Percentiles rank a stretch among this genome's conserved stretches.
Evolutionary conservation across 345 rosid species (phyloP).

Genomic region (Gossypium thurberi): DNA sequence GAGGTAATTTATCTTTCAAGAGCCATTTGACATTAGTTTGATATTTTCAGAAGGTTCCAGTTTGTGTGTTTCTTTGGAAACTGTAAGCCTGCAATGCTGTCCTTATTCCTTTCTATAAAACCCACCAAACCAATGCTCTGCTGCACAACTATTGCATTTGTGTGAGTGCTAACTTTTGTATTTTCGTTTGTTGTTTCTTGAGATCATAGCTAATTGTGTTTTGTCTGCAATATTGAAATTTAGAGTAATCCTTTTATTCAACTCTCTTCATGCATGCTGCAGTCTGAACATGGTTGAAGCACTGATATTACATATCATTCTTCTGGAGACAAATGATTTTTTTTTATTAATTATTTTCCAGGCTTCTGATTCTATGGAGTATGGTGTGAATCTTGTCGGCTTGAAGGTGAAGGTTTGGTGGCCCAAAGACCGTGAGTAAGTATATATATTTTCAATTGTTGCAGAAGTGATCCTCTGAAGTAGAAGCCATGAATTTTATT

Average conservation of each 20-base stretch:
- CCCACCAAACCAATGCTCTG: neutral
- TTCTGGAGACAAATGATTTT: conserved; percentile 4
- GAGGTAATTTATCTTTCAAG: neutral
- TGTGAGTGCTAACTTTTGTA: neutral
- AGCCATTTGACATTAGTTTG: neutral
- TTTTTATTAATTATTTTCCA: conserved; percentile 27
- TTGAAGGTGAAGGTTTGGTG: conserved; percentile 81
- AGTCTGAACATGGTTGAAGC: neutral
- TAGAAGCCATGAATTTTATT: neutral
- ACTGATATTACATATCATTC: neutral
- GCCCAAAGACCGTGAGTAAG: conserved; percentile 75
- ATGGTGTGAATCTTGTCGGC: conserved; percentile 59
- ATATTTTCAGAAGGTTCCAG: neutral
- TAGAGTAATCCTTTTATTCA: neutral
- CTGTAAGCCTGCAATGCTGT: neutral
- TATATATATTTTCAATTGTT: neutral
- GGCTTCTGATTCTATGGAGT: conserved; percentile 44
- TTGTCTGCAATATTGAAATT: neutral
- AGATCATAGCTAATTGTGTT: neutral
- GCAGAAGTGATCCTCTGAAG: neutral
- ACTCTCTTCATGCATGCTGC: neutral
- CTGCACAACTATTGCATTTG: neutral
- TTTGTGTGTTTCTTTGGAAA: neutral
- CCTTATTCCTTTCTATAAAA: neutral
- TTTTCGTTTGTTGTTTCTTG: neutral